Evolutionary conservation across 2,329 filamentous ascomycete genomes (phyloP).

Genomic region (Fusarium siculi): DNA sequence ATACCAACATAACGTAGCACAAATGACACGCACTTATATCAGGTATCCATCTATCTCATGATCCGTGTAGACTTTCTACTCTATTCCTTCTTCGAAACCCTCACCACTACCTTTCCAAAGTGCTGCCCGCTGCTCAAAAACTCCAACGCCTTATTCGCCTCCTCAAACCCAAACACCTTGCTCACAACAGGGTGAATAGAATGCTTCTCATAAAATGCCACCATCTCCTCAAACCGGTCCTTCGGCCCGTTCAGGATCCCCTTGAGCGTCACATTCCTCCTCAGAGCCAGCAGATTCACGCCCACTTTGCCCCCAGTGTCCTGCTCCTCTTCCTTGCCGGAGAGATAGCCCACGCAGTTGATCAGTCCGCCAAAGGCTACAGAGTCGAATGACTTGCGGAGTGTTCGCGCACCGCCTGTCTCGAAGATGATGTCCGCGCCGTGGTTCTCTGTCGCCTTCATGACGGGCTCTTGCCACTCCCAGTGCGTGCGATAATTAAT

Average conservation of each 20-base stretch:
- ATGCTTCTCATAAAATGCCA: conserved; percentile 56
- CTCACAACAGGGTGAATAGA: conserved; percentile 60
- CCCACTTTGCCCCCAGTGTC: conserved; percentile 57
- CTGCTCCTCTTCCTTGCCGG: conserved; percentile 64
- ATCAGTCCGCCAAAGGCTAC: conserved; percentile 66
- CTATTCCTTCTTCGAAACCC: conserved; percentile 45
- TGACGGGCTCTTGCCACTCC: conserved; percentile 61
- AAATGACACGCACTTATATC: not conserved
- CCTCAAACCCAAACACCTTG: conserved; percentile 57
- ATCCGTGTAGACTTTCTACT: not conserved
- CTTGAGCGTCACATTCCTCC: conserved; percentile 59
- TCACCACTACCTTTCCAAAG: conserved; percentile 68
- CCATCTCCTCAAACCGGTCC: conserved; percentile 65
- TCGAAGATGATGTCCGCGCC: conserved; percentile 68
- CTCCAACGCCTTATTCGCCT: conserved; percentile 61
- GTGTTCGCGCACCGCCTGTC: conserved; percentile 62
- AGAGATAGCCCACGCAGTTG: conserved; percentile 61
- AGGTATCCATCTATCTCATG: not conserved
- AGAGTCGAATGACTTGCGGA: conserved; percentile 63
- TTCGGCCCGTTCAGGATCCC: conserved; percentile 71
- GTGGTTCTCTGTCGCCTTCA: conserved; percentile 55
- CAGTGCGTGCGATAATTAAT: conserved; percentile 66
- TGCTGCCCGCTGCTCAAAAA: conserved; percentile 64
- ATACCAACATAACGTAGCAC: not conserved
- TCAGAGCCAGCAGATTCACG: conserved; percentile 66